Evolutionary conservation across 2,329 filamentous ascomycete species (phyloP).

Genomic region (Pseudogymnoascus sp.): DNA sequence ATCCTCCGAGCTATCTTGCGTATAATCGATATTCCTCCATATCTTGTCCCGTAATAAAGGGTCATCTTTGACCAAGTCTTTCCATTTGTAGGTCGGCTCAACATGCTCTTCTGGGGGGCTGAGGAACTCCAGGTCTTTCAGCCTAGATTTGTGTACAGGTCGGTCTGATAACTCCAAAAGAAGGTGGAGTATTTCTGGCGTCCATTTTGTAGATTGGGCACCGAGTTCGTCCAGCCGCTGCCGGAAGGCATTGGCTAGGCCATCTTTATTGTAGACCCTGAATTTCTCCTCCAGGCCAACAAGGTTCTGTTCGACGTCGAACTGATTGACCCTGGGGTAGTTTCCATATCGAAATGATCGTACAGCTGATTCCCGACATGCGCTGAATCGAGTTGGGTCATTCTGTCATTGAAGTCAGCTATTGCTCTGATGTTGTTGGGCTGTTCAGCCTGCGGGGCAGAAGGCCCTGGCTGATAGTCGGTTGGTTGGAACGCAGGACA

Average conservation of each 20-base stretch:
- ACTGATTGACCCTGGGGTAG: slow-evolving; percentile 64
- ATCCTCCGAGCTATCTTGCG: slow-evolving; percentile 51
- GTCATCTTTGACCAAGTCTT: slow-evolving; percentile 69
- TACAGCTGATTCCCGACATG: slow-evolving; percentile 42
- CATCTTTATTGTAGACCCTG: slow-evolving; percentile 68
- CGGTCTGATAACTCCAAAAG: slow-evolving; percentile 75
- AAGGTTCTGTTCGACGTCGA: slow-evolving; percentile 58
- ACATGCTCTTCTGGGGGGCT: slow-evolving; percentile 37
- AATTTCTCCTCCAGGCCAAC: slow-evolving; percentile 81
- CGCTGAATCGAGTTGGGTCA: slow-evolving; percentile 33
- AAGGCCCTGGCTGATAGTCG: neutral
- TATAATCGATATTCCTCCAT: slow-evolving; percentile 65
- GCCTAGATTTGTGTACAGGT: slow-evolving; percentile 61
- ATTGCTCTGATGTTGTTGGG: neutral
- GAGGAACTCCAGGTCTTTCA: slow-evolving; percentile 54
- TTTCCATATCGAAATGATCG: slow-evolving; percentile 46
- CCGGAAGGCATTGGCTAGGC: slow-evolving; percentile 62
- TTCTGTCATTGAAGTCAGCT: slow-evolving; percentile 21
- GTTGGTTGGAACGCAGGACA: neutral
- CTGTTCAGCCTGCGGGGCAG: neutral
- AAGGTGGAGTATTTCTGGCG: slow-evolving; percentile 71
- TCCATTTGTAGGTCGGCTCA: slow-evolving; percentile 58
- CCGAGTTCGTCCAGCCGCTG: slow-evolving; percentile 52
- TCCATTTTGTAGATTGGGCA: slow-evolving; percentile 50
- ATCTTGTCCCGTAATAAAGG: slow-evolving; percentile 61